A percentile compares a stretch with the other conserved stretches of the same genome.
Evolutionary conservation across 768 basidiomycete species (phyloP).

Genomic region (Xerocomellus chrysenteron): DNA sequence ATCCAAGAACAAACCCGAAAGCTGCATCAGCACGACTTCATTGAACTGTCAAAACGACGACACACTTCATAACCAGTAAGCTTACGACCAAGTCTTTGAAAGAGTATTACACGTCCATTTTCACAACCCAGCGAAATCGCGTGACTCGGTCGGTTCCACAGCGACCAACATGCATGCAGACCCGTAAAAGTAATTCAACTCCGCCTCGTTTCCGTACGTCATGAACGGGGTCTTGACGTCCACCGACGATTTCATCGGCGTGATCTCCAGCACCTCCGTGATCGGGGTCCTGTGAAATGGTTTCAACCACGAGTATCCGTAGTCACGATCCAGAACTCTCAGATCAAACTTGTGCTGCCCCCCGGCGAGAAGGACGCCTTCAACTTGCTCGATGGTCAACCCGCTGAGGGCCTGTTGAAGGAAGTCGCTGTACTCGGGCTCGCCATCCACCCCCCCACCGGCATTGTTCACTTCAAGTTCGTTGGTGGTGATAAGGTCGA

Average conservation of each 20-base stretch:
- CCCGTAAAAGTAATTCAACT: constrained; percentile 10
- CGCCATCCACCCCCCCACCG: background rate
- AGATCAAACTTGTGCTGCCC: background rate
- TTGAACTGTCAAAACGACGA: background rate
- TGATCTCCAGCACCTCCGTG: constrained; percentile 11
- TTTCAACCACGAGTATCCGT: background rate
- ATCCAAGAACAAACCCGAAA: no score
- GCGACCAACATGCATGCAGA: constrained; percentile 14
- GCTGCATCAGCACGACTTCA: no score
- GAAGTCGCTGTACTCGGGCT: rapidly evolving
- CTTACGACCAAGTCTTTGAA: background rate
- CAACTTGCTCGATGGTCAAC: constrained; percentile 1
- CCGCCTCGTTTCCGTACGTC: constrained; percentile 1
- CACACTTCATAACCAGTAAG: background rate
- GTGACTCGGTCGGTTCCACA: background rate
- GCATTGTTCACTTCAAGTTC: background rate
- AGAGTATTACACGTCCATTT: background rate
- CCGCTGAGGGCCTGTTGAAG: background rate
- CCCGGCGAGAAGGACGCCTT: constrained; percentile 4
- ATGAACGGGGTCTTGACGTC: background rate
- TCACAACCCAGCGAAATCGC: background rate
- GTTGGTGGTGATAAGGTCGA: background rate
- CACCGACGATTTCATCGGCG: constrained; percentile 11
- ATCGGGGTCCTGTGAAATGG: constrained; percentile 1
- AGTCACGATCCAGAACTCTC: background rate